Evolutionary conservation across 495 filamentous ascomycete genomes (phyloP), one percentile per base, ranked within the genome.

Genomic region (Penicillium cosmopolitanum): DNA sequence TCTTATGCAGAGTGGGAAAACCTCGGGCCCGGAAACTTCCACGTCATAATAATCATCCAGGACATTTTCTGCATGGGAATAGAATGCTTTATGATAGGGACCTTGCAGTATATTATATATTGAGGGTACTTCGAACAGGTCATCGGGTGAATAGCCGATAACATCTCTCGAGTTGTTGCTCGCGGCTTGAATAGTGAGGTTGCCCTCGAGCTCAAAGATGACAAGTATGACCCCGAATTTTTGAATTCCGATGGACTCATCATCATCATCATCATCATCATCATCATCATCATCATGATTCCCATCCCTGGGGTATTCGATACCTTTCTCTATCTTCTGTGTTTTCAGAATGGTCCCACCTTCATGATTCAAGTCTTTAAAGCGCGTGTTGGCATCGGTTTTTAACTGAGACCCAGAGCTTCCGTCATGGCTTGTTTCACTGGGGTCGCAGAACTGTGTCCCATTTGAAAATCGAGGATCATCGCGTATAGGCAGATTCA

Each of bases 81-180:
- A 67, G 11, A 97, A 80, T 56, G 86, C 89, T 42, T 88, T 85
- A 0, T 81, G 72, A 63, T 96, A 89, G 43, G 92, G 86, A n/a
- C 89, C 84, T 2, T 84, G 83, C 12, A 97, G 70, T 25, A 97
- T 88, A 38, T 90, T 82, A 42, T 83, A 82, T 61, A 96, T 92
- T 65, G 82, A 89, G 19, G 78, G 71, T n/a, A 93, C 76, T 13
- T 71, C 77, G 64, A 96, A 97, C 0, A 97, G 80, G 23, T 94
- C 79, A 66, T 82, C 81, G 0, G 92, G 90, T 3, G 84, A 80
- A 69, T 89, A 89, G 2, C 90, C 91, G 40, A 94, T 87, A 25
- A 96, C 82, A 3, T 78, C 73, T 51, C 84, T 77, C 0, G 89
- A 89, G 65, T 97, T 97, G 73, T 92, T 90, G 78, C 92, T 96